Evolutionary conservation across 352 stramenopile species (phyloP), one percentile per base, ranked within the genome.

Genomic region (Phytophthora citricola): DNA sequence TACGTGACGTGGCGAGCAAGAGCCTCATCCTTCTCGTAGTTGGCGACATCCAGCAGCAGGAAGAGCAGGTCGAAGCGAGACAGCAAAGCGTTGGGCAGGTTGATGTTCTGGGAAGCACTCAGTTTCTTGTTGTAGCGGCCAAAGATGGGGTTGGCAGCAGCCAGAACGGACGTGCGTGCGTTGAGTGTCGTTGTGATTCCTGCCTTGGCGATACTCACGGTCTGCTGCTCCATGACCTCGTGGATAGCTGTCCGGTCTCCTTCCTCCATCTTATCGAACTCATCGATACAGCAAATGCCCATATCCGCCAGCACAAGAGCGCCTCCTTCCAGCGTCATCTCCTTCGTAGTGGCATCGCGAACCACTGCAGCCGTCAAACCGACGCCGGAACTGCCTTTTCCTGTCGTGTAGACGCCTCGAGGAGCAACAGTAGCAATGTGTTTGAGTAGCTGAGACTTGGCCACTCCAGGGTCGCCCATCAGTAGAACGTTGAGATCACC

Each of bases 141-240:
- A 29, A 95, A 97, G 64, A 99, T 99, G 24, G 98, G 98, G 69
- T 99, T 99, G 14, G 98, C 98, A 15, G 98, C 98, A 29, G 98
- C 98, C 52, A 99, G 95, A 5, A 99, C 98, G 71, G 82, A 99
- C 75, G 56, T 99, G 80, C 76, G 94, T 74, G 84, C 98, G 95
- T 88, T 97, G 36, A 99, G 80, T 11, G 97, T 99, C 7, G 98
- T 99, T 0, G 98, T 98, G 67, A 99, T 99, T 20, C 98, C 98
- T 12, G 98, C 98, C 70, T 99, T 99, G 31, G 98, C 97, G 63
- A 99, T 98, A 66, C 88, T 96, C 27, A 99, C 97, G 0, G 98
- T 99, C 69, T 99, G 98, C 71, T 99, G 97, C 81, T 99, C 98
- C 98, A 99, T 99, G 5, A 99, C 98, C 79, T 99, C 96, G 83